Evolutionary conservation across 164 flowering plant genomes (phyloP), one percentile per base, ranked within the genome.

Genomic region (Platanus orientalis): DNA sequence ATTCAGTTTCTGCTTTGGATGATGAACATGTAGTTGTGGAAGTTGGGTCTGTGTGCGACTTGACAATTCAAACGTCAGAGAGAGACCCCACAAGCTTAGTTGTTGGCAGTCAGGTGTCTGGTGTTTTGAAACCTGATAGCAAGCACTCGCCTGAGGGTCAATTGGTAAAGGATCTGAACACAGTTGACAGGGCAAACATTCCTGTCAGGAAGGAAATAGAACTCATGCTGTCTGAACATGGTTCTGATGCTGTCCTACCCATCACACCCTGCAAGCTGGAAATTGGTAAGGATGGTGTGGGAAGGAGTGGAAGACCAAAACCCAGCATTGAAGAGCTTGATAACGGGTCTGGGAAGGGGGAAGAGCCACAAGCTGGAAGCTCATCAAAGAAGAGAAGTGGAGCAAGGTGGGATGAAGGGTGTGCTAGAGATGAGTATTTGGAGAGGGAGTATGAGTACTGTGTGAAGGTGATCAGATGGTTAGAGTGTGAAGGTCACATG

Each of bases 401-500:
- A 1, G 73, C 67, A 47, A 66, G 68, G 16, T 36, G 61, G 21
- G 77, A 78, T 24, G 79, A 73, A 30, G 79, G 71, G 16, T 67
- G 61, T 45, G 58, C 54, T 0, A 67, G 48, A 17, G 83, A 78
- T 51, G 76, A 71, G n/a, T 58, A 62, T 49, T 66, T 78, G 24
- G 82, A 82, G 30, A 42, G 70, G 58, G 96, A 84, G 63, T 90
- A 86, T 16, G 99, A 87, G 74, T 80, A 82, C 49, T 86, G 78
- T 56, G 99, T 95, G 71, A 88, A 87, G 75, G 77, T 82, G 42
- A 76, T 95, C 56, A 75, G 96, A 73, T 69, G 83, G 79, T 61
- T 95, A 67, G 99, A 95, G 51, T 86, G 92, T 44, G 84, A 90
- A 25, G 97, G 99, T 11, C 86, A 88, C 39, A 70, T 95, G 0